phyloP scores from a whole-genome alignment of 257 asterid species.

The Nemophila menziesii region DNA sequence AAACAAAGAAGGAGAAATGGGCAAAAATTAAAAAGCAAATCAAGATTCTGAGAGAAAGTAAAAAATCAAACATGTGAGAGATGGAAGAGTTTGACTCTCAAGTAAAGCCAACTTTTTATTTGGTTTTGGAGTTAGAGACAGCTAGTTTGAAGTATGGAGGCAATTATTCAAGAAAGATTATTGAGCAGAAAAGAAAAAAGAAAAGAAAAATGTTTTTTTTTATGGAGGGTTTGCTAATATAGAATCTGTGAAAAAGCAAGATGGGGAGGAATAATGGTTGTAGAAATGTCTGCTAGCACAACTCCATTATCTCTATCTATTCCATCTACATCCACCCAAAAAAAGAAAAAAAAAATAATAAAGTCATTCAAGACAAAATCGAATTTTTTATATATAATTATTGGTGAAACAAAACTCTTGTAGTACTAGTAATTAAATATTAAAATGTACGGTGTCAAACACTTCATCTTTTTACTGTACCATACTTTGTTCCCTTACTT shows the following conservation, averaged over 20 bases:
- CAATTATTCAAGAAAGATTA: constrained; percentile 23
- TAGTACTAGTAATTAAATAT: background rate
- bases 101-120: constrained; percentile 20
- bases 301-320: constrained; percentile 71
- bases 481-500: too few relatives aligned
- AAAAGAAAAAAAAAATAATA: constrained; percentile 8
- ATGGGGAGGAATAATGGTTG: constrained; percentile 65
- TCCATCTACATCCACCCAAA: constrained; percentile 39
- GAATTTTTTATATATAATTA: background rate
- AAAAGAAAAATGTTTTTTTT: constrained; percentile 22
- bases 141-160: constrained; percentile 1
- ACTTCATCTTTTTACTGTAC: background rate
- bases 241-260: constrained; percentile 76
- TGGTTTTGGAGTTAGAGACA: constrained; percentile 8
- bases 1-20: constrained; percentile 26
- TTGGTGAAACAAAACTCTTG: constrained; percentile 1
- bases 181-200: constrained; percentile 11
- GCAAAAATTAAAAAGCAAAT: constrained; percentile 21
- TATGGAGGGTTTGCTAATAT: constrained; percentile 45
- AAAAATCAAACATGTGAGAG: constrained; percentile 19
- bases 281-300: constrained; percentile 69
- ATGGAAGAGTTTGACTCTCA: constrained; percentile 34
- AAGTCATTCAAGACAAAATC: constrained; percentile 8
- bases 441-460: constrained; percentile 3
- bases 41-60: constrained; percentile 27